phyloP scores from a whole-genome alignment of 768 basidiomycete genomes.

The Leccinum barrowsii region DNA sequence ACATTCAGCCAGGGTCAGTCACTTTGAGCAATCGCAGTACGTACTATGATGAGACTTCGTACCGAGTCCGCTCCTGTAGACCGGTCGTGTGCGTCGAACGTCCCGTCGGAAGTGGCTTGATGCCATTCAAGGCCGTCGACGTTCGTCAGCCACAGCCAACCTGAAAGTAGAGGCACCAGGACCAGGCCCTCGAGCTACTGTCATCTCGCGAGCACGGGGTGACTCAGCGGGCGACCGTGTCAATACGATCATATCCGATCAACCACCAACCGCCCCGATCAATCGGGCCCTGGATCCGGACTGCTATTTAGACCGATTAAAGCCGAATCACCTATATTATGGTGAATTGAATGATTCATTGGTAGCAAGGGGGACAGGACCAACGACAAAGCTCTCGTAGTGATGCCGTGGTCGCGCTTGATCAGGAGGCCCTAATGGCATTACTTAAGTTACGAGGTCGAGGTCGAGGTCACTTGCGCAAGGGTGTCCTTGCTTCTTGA shows the following conservation, averaged over 20 bases:
- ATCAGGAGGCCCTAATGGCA: not conserved
- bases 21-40: not conserved
- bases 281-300: not conserved
- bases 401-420: not conserved
- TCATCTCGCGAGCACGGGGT: not conserved
- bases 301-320: not conserved
- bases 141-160: not conserved
- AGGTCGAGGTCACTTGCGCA: not conserved
- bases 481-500: not conserved
- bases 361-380: not conserved
- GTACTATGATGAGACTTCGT: not conserved
- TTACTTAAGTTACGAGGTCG: not conserved
- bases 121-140: not conserved
- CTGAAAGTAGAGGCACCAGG: not conserved
- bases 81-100: not conserved
- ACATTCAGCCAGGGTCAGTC: not conserved
- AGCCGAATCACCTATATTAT: not conserved
- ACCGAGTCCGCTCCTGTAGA: not conserved
- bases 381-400: not conserved
- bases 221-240: not conserved
- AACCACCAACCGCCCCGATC: not conserved
- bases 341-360: not conserved
- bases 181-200: not conserved
- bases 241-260: not conserved
- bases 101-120: not conserved